Base-by-base conservation (phyloP, 805 yeast species). In the Candida ovalis region DNA sequence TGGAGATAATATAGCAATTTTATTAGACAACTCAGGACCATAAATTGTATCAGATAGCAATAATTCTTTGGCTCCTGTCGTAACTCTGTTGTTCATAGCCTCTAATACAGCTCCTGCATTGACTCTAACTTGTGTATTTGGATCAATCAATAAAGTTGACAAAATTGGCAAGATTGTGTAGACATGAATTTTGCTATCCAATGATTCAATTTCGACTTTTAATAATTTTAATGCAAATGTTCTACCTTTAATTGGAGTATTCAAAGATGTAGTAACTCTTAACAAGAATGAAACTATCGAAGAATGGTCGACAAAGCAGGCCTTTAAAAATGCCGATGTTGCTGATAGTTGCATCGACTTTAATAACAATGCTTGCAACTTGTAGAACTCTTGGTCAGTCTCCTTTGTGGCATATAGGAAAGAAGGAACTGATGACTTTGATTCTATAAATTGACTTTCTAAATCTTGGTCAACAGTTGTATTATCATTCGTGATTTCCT, bases 121-220 rank as follows among this genome's bases (percentile, higher is more conserved):
- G 4, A 60, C 51, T 69, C 90, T 79, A 35, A 86, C 71, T 24
- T 70, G 63, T 47, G 74, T 74, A 43, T 75, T 76, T 1, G 70
- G 47, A 60, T 82, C 86, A 32, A 67, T 64, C 35, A 85, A 67
- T 1, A 84, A 79, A 18, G 81, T 72, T 4, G 82, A 56, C 13
- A 84, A 56, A 41, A 80, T 64, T 27, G 94, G 94, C 18, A 80
- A 71, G 44, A 86, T 55, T 27, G 84, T 71, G 57, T 83, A 78
- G 15, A 77, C 61, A 49, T 67, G 71, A 13, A 53, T 48, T 8
- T 58, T 52, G 2, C 53, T 48, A 21, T 71, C 70, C 10, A 70
- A 56, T 12, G 71, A 68, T 33, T 69, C 68, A 41, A 76, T 51
- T 22, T 55, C 63, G 23, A 61, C 56, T 15, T 68, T 70, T 35